Base-by-base conservation (phyloP, 352 stramenopile species). In the Plasmopara halstedii region DNA sequence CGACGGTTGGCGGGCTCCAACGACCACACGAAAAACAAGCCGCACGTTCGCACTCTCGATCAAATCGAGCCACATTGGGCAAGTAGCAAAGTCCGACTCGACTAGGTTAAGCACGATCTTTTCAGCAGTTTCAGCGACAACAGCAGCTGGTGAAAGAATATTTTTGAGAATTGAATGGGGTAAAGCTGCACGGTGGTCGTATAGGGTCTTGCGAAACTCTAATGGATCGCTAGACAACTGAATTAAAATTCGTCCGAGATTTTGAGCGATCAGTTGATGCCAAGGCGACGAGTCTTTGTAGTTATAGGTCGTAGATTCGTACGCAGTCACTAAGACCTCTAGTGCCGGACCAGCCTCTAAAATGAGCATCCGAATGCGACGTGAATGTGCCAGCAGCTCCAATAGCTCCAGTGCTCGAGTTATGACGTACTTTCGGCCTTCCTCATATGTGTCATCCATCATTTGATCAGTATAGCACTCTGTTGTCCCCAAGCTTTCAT, bases 151-250 rank as follows among this genome's bases (percentile, higher is more conserved):
- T 6, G 76, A 83, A 23, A 89, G 43, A 14, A 91, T 68, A 46
- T 88, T 91, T 22, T 64, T 29, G 13, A 91, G 54, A 45, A 91
- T 83, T 10, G 71, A 59, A 17, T 43, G 46, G 0, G 73, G 75
- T 0, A 89, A 46, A 33, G 83, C 56, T 2, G 53, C 31, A 2
- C 69, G 67, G 42, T 88, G 73, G 39, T 91, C 74, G 42, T 86
- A 88, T 50, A 91, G 35, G 19, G 73, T 83, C 48, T 88, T 87
- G 20, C 79, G 76, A 45, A 91, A 91, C 46, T 85, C 79, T 2
- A 88, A 53, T 9, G 79, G 73, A 39, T 91, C 74, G n/a, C 44
- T 76, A 0, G 79, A 85, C 20, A 91, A 56, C 15, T 84, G 62
- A 13, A 86, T 75, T 17, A 91, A 53, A 15, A 88, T 71, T 2